Evolutionary conservation across 208 protist species (phyloP).

Genomic region (Crithidia acanthocephali): DNA sequence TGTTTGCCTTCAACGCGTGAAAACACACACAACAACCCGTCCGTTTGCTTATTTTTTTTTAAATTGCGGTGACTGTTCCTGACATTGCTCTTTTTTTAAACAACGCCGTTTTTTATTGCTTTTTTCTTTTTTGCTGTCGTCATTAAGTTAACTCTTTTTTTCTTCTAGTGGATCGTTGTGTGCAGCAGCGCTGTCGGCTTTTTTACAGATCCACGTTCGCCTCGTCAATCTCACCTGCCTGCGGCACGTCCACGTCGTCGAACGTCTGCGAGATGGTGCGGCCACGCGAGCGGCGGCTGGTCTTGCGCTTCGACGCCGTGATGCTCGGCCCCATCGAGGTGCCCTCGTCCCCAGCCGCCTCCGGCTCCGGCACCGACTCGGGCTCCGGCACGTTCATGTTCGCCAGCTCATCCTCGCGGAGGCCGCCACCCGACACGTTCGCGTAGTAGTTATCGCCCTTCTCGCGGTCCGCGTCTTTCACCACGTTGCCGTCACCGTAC

Average conservation of each 20-base stretch:
- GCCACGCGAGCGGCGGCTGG: constrained; percentile 27
- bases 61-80: too few relatives aligned
- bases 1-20: too few relatives aligned
- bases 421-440: constrained; percentile 1
- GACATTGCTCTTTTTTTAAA: too few relatives aligned
- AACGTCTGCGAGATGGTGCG: constrained; percentile 39
- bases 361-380: background rate
- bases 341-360: background rate
- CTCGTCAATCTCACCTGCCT: constrained; percentile 49
- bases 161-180: background rate
- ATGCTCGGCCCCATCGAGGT: constrained; percentile 16
- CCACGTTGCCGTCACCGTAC: constrained; percentile 27
- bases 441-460: constrained; percentile 5
- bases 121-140: too few relatives aligned
- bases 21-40: background rate
- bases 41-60: too few relatives aligned
- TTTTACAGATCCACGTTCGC: constrained; percentile 41
- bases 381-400: background rate
- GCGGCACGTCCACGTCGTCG: constrained; percentile 46
- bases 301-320: constrained; percentile 33
- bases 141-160: too few relatives aligned
- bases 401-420: constrained; percentile 19
- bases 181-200: too few relatives aligned
- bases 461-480: background rate
- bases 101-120: too few relatives aligned